Evolutionary conservation across 2,329 filamentous ascomycete species (phyloP), one percentile per base, ranked within the genome.

Genomic region (Geosmithia putterillii): DNA sequence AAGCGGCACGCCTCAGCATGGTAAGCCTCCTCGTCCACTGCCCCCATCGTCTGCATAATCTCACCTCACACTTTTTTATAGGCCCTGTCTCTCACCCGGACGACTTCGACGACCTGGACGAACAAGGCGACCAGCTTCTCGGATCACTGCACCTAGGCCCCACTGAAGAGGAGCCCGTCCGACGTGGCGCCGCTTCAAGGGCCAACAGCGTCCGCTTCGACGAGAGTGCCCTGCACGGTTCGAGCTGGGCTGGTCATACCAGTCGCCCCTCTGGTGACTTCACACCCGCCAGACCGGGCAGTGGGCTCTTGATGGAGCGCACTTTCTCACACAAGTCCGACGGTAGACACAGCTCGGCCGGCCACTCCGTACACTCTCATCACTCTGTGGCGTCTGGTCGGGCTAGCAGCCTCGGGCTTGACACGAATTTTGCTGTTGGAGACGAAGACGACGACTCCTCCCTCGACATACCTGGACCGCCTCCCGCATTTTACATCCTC

Each of bases 201-300:
- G 90, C 92, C 40, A 96, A 96, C 59, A 96, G 92, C 57, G 92
- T 98, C 52, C 85, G 92, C 34, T 98, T 98, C 55, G 92, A 96
- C 57, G 90, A 96, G 59, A 95, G 87, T 56, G 89, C 90, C 14
- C 79, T 95, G 52, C 88, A 95, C 53, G 84, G 86, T 40, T 88
- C 77, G 8, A 76, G 88, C 59, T 94, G 92, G 77, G 82, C 81
- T 35, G 66, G 66, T 8, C 86, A 94, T 55, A 79, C 78, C 50
- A 85, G 83, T 46, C 79, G 90, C 38, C 83, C 88, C 44, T 90
- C 86, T 12, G 79, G 85, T 40, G 92, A 96, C 44, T 83, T 94
- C 51, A 78, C 80, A 36, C 83, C 85, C 21, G 69, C 79, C 40
- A 74, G 90, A 42, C 88, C 86, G 19, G 77, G 80, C 20, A 94